These are phyloP conservation scores for Globisporangium viniferum DNA, from an alignment of 352 stramenopile species.

Conservation along the genomic window DNA sequence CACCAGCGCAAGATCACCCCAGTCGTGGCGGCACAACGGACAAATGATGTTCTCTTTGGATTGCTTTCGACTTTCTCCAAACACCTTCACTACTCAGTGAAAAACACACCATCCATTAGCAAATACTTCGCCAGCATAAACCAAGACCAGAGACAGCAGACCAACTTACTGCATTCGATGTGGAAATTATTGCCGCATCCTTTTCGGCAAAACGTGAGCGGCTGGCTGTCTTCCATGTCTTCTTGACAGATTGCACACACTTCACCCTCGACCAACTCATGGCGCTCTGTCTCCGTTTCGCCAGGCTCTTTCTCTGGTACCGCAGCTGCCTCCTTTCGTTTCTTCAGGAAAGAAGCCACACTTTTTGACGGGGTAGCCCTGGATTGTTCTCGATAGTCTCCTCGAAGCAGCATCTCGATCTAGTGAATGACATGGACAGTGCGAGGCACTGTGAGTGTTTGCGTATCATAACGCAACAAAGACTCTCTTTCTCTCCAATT, in stretches of 20 bases:
- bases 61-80: slow-evolving; percentile 72
- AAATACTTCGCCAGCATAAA: neutral
- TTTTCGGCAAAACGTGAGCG: slow-evolving; percentile 74
- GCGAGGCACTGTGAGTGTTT: neutral
- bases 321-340: slow-evolving; percentile 20
- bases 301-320: slow-evolving; percentile 21
- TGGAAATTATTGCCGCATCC: slow-evolving; percentile 79
- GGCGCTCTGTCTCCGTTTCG: slow-evolving; percentile 33
- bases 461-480: neutral
- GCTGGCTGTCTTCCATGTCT: slow-evolving; percentile 61
- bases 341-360: slow-evolving; percentile 41
- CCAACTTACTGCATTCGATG: slow-evolving; percentile 58
- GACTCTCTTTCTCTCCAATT: neutral
- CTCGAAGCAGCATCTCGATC: slow-evolving; percentile 63
- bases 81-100: slow-evolving; percentile 64
- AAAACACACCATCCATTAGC: neutral
- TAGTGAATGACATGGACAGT: slow-evolving; percentile 12
- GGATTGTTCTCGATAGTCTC: slow-evolving; percentile 50
- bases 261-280: slow-evolving; percentile 68
- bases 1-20: slow-evolving; percentile 60
- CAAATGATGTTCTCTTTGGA: slow-evolving; percentile 86
- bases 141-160: neutral
- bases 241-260: slow-evolving; percentile 85
- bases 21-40: slow-evolving; percentile 80
- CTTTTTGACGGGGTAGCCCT: slow-evolving; percentile 19